Conservation (phyloP, 202 grass and related monocot species). For the Bolboschoenoplectus hybrid region DNA sequence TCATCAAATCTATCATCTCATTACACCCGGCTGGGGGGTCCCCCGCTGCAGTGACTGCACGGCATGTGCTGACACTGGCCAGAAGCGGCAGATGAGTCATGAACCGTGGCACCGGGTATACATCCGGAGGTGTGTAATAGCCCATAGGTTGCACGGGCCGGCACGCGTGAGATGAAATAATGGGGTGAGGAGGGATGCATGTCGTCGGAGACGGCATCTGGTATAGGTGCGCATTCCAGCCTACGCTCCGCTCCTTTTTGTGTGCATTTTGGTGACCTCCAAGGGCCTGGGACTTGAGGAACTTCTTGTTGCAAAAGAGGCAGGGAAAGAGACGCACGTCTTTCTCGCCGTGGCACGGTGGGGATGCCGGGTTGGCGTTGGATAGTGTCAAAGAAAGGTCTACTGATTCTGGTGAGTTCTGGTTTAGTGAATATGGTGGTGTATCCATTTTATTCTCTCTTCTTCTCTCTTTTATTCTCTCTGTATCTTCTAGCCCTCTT, state of each 20-base stretch:
- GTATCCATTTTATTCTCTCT: slow-evolving; percentile 30
- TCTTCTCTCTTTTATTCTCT: not conserved
- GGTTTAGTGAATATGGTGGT: not conserved
- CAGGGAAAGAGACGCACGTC: slow-evolving; percentile 52
- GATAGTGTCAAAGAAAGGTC: slow-evolving; percentile 47
- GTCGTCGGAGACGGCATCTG: not conserved
- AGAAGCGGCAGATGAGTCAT: slow-evolving; percentile 30
- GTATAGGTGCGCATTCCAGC: slow-evolving; percentile 74
- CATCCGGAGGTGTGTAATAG: slow-evolving; percentile 42
- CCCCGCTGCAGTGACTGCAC: slow-evolving; percentile 30
- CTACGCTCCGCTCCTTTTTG: slow-evolving; percentile 49
- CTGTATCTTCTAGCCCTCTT: not conserved
- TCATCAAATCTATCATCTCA: slow-evolving; percentile 45
- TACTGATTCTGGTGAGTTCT: slow-evolving; percentile 35
- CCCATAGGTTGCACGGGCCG: slow-evolving; percentile 40
- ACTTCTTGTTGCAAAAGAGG: slow-evolving; percentile 58
- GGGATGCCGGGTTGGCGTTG: not conserved
- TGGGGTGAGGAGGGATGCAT: not conserved
- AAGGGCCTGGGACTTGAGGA: slow-evolving; percentile 56
- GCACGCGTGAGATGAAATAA: slow-evolving; percentile 35
- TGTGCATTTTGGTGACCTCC: slow-evolving; percentile 56
- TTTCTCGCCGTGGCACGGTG: not conserved
- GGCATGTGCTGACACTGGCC: slow-evolving; percentile 12
- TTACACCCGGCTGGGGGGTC: slow-evolving; percentile 30
- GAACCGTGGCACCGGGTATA: slow-evolving; percentile 31